Base-by-base conservation (phyloP, 2,329 filamentous ascomycete species). In the Aspergillus hiratsukae region DNA sequence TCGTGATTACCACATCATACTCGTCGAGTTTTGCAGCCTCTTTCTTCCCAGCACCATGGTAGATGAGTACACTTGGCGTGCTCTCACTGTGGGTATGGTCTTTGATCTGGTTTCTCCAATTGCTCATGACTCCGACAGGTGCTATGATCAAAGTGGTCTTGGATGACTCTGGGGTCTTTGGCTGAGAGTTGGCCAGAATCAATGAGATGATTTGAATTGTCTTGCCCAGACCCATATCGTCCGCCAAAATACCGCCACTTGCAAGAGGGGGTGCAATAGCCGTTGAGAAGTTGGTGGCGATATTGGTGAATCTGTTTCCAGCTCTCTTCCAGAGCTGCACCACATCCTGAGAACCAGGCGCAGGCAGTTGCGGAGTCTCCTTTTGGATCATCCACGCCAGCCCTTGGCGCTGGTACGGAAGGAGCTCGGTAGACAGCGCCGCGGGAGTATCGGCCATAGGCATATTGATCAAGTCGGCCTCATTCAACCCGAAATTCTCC, bases 151-250 rank as follows among this genome's bases (percentile, higher is more conserved):
- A 79, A 0, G 90, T 95, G 1, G 86, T 77, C 3, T 84, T 85
- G 2, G 77, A 69, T 0, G 75, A 76, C 5, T 79, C 80, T 3
- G 72, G 65, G 17, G 78, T 78, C 51, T 66, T 70, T 2, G 73
- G 73, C 19, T 68, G 59, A 1, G 72, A 62, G 55, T 86, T 83
- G 2, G 82, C 77, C 61, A 92, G 75, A 54, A 96, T 87, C 37
- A 95, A 75, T 53, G 89, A 89, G 63, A 96, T 93, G 49, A 91
- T 82, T 69, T 96, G 89, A 8, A 96, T 80, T 0, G 91, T 96
- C 76, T 96, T 96, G 25, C 91, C 91, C 4, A 96, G 75, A 3
- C 91, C 91, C 92, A 96, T 96, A 66, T 96, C 91, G 70, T 96
- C 91, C 1, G 91, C 90, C 8, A 96, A 80, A 51, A 96, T 91